phyloP scores from a whole-genome alignment of 192 early-diverging fungal species.

The Coemansia sp. region DNA sequence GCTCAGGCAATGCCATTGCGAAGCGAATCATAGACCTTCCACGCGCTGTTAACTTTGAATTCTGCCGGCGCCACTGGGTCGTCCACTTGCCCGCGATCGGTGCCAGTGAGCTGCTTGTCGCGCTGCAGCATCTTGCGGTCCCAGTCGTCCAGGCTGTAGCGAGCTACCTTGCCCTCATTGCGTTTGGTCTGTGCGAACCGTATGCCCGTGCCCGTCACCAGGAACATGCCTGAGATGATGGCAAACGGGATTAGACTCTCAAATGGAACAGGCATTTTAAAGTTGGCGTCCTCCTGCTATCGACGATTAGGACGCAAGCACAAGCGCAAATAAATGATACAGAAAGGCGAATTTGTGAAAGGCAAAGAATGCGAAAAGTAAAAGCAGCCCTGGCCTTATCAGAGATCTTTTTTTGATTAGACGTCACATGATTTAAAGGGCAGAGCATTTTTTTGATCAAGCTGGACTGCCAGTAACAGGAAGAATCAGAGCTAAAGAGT shows the following conservation, averaged over 20 bases:
- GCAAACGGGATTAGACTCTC: slow-evolving; percentile 75
- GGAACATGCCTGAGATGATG: slow-evolving; percentile 67
- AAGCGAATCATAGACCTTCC: slow-evolving; percentile 62
- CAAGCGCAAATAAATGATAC: neutral
- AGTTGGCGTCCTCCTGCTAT: neutral
- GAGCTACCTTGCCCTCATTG: slow-evolving; percentile 65
- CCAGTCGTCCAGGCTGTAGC: slow-evolving; percentile 71
- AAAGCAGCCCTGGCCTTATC: neutral
- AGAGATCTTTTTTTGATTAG: neutral
- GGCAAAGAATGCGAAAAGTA: neutral
- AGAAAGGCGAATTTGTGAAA: neutral
- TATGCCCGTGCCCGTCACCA: slow-evolving; percentile 60
- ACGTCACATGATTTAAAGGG: neutral
- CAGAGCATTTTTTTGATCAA: neutral
- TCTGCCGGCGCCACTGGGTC: slow-evolving; percentile 57
- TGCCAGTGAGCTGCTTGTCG: slow-evolving; percentile 72
- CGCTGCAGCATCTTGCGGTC: slow-evolving; percentile 78
- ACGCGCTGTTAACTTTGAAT: slow-evolving; percentile 71
- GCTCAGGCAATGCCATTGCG: slow-evolving; percentile 25
- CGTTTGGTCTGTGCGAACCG: slow-evolving; percentile 56
- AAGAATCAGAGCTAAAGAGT: no score
- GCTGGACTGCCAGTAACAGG: neutral
- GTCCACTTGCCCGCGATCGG: slow-evolving; percentile 60
- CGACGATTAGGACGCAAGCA: slow-evolving; percentile 2
- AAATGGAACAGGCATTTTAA: slow-evolving; percentile 72